Evolutionary conservation across 805 yeast species (phyloP).

Genomic region (Metschnikowia amazonensis): DNA sequence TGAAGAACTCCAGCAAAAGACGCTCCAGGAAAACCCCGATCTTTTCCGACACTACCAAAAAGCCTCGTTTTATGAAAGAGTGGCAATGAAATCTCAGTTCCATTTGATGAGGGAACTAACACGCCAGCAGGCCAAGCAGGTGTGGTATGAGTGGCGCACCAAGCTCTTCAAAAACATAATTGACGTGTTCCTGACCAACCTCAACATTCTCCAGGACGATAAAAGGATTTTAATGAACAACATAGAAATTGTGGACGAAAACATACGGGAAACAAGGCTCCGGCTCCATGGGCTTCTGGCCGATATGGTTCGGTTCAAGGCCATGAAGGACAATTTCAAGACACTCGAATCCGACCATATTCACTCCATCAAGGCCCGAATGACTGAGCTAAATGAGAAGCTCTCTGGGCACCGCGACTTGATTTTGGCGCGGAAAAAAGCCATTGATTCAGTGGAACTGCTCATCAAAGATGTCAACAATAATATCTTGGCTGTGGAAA

Average conservation of each 20-base stretch:
- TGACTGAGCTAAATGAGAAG: constrained; percentile 17
- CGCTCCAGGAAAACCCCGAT: constrained; percentile 44
- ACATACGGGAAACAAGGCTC: constrained; percentile 11
- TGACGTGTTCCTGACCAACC: constrained; percentile 24
- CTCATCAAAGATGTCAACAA: constrained; percentile 10
- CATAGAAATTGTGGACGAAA: constrained; percentile 13
- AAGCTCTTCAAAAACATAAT: constrained; percentile 47
- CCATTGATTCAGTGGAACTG: constrained; percentile 10
- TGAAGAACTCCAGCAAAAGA: constrained; percentile 45
- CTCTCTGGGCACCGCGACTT: constrained; percentile 14
- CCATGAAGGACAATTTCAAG: constrained; percentile 15
- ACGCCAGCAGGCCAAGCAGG: constrained; percentile 48
- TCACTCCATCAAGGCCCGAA: constrained; percentile 8
- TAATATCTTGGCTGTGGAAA: constrained; percentile 19
- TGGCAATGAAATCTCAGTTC: constrained; percentile 45
- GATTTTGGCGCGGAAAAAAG: constrained; percentile 13
- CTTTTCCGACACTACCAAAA: constrained; percentile 48
- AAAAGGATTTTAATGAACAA: constrained; percentile 14
- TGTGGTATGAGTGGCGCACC: constrained; percentile 63
- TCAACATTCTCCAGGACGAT: constrained; percentile 21
- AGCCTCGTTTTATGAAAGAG: constrained; percentile 35
- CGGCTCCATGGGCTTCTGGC: constrained; percentile 12
- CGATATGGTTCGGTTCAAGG: constrained; percentile 19
- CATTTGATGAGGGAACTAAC: constrained; percentile 49
- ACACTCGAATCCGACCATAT: constrained; percentile 17